These are phyloP conservation scores for Colletotrichum destructivum DNA, from an alignment of 2,329 filamentous ascomycete genomes.

Conservation along the genomic window DNA sequence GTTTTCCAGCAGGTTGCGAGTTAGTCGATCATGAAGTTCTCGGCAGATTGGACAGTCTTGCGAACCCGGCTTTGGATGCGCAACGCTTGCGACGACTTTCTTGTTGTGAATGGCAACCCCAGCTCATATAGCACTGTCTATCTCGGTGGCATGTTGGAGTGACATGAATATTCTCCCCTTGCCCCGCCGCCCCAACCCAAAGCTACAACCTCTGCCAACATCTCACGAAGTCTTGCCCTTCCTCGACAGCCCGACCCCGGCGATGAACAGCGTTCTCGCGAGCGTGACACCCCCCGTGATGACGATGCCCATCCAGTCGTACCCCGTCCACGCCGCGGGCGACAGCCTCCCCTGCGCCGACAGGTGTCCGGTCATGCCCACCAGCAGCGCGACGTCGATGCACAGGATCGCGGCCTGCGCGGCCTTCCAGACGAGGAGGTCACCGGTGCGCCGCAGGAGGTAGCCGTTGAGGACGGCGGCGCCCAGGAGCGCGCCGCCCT, in stretches of 20 bases:
- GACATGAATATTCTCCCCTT: not conserved
- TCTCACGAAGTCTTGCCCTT: not conserved
- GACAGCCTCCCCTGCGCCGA: slow-evolving; percentile 41
- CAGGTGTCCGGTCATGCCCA: slow-evolving; percentile 36
- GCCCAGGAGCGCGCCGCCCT: slow-evolving; percentile 43
- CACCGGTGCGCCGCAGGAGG: slow-evolving; percentile 23
- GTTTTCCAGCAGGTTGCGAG: not conserved
- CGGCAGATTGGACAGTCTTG: not conserved
- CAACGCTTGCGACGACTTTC: too few relatives aligned
- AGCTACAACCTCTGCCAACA: not conserved
- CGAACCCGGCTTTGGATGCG: not conserved
- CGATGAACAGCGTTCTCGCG: not conserved
- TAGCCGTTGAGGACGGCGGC: slow-evolving; percentile 37
- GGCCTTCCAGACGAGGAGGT: slow-evolving; percentile 44
- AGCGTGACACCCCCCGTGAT: slow-evolving; percentile 11
- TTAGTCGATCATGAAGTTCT: not conserved
- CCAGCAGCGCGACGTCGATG: slow-evolving; percentile 44
- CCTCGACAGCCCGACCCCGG: not conserved
- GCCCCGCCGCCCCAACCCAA: not conserved
- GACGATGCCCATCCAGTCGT: slow-evolving; percentile 12
- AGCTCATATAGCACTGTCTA: too few relatives aligned
- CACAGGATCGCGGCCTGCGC: slow-evolving; percentile 44
- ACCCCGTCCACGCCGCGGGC: slow-evolving; percentile 25
- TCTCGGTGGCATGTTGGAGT: too few relatives aligned
- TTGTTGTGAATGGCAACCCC: too few relatives aligned